Evolutionary conservation across 2,329 filamentous ascomycete species (phyloP), one percentile per base, ranked within the genome.

Genomic region (Zymoseptoria pseudotritici): DNA sequence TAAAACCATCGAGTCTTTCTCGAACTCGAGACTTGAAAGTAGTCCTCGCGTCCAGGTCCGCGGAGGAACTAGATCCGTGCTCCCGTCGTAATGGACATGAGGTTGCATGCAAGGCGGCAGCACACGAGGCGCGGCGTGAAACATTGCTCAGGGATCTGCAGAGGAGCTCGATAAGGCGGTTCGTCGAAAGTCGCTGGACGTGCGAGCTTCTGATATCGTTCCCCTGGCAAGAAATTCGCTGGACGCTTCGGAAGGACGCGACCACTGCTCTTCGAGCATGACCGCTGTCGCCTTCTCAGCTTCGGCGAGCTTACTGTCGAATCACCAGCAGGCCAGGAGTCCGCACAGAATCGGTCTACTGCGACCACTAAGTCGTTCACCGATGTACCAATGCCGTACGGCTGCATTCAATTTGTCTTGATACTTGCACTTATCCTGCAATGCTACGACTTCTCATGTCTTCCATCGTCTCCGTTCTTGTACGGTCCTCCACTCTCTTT

Each of bases 401-500:
- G 26, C 26, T 8, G 26, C 26, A 29, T 29, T 29, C 1, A 29
- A 29, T 2, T 29, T 29, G 26, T 29, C 26, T 29, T 29, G 6
- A 9, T 29, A 29, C 9, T 29, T 29, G 26, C 26, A 29, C 26
- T 29, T 7, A 9, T 46, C 17, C 17, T 46, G 58, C 50, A 9
- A 52, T 24, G n/a, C 61, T 60, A 68, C 20, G 65, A 66, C 62
- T 71, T 71, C 59, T 71, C 51, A 63, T 74, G 72, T 55, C 72
- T 66, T 8, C 72, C 72, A 66, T 74, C 71, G 63, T 74, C 72
- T 13, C 71, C 71, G 55, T 68, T 68, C 56, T 67, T 65, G 62
- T 75, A 74, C 10, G 72, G 73, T 2, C 73, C 73, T 6, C 72
- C 73, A 53, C 66, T 69, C 59, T 69, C 74, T 68, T 79, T 83